Evolutionary conservation across 306 rosid species (phyloP).

Genomic region (Trifolium dubium): DNA sequence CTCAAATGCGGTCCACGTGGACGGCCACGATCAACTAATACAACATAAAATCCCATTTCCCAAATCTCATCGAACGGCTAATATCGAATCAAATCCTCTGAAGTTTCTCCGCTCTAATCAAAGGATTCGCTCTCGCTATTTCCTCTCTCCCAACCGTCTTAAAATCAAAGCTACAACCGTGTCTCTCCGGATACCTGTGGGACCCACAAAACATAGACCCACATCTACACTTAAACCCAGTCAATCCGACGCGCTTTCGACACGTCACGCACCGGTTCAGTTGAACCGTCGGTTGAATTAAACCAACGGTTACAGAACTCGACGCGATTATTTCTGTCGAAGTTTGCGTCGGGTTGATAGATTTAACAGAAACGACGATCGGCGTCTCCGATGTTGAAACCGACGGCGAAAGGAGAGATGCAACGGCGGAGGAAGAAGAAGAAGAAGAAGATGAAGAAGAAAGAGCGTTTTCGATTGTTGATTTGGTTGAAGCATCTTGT

Average conservation of each 20-base stretch:
- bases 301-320: conserved; percentile 13
- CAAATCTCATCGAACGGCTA: conserved; percentile 29
- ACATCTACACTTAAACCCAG: conserved; percentile 83
- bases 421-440: conserved; percentile 21
- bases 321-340: conserved; percentile 16
- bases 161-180: conserved; percentile 81
- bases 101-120: conserved; percentile 77
- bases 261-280: conserved; percentile 73
- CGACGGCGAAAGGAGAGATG: not conserved
- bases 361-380: conserved; percentile 1
- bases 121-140: conserved; percentile 81
- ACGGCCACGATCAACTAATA: conserved; percentile 32
- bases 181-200: conserved; percentile 93
- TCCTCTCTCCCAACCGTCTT: conserved; percentile 80
- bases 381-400: not conserved
- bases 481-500: conserved; percentile 71
- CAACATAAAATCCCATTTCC: not conserved
- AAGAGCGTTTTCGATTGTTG: conserved; percentile 76
- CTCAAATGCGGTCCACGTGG: not conserved
- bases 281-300: conserved; percentile 4
- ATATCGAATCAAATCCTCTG: conserved; percentile 56
- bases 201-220: conserved; percentile 80
- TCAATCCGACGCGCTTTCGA: conserved; percentile 75
- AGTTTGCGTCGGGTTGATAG: conserved; percentile 32
- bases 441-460: conserved; percentile 45